Base-by-base conservation (phyloP, 129 eudicot species). In the Scalesia atractyloides region DNA sequence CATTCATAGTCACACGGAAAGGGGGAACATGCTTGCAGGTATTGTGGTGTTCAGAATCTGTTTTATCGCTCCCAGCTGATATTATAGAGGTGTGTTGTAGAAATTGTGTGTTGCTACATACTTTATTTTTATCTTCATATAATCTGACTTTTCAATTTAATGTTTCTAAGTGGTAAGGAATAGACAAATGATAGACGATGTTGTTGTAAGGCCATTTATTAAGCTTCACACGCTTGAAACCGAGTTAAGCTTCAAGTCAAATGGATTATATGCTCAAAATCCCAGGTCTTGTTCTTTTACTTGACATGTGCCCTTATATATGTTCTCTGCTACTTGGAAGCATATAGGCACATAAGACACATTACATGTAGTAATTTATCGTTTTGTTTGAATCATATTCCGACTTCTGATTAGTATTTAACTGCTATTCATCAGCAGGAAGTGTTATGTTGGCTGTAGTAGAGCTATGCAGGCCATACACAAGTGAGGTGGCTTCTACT, bases 151-250 rank as follows among this genome's bases (percentile, higher is more conserved):
- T 30, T 64, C 33, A 5, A 22, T 54, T n/a, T n/a, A n/a, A 75
- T 80, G 83, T 69, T 69, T 68, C 39, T 77, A 77, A 48, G 74
- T 52, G 72, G 75, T 58, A 68, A 22, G 24, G 19, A 50, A 48
- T 30, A 48, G 64, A 60, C 44, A 18, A 61, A 91, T 91, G 97
- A 83, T 91, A n/a, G 87, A 81, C 48, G 81, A 77, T 75, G 86
- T 79, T 41, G 86, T 86, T 47, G 73, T 89, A 19, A 71, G 85
- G 34, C 82, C 86, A 44, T 66, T 72, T 74, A 41, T 80, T 3
- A 84, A 84, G 86, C 80, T 78, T 24, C 85, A 72, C 15, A 33
- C 53, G 39, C 64, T 13, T 15, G 73, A 88, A 78, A 69, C 72
- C 16, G 76, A 77, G 74, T 73, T 39, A 20, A 62, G 58, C 64